Percentiles rank a stretch among this genome's conserved stretches.
Conservation (phyloP, 2,329 filamentous ascomycete genomes). For the Penicillium palitans region DNA sequence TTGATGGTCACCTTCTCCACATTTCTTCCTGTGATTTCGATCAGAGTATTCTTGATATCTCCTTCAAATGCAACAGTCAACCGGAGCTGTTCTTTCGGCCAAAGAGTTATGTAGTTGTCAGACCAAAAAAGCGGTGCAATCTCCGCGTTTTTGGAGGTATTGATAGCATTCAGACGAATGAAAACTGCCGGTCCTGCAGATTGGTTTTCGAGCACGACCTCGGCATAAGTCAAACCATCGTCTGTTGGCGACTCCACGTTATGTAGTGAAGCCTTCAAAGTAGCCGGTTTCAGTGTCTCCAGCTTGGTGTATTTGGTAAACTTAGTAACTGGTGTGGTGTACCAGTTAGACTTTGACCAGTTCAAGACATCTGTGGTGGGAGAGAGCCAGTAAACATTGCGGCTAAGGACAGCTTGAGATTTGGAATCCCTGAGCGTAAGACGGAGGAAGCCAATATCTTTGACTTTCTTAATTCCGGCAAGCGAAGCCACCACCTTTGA, state of each 20-base stretch:
- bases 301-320: constrained; percentile 54
- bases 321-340: constrained; percentile 56
- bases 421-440: constrained; percentile 46
- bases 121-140: constrained; percentile 58
- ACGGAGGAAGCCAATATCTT: constrained; percentile 53
- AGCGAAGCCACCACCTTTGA: constrained; percentile 42
- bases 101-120: constrained; percentile 65
- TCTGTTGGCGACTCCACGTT: background rate
- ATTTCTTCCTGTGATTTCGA: constrained; percentile 30
- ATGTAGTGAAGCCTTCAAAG: constrained; percentile 36
- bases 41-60: constrained; percentile 5
- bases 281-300: constrained; percentile 40
- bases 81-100: constrained; percentile 55
- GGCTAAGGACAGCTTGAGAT: constrained; percentile 44
- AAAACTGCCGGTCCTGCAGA: constrained; percentile 59
- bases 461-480: constrained; percentile 33
- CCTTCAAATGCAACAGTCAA: constrained; percentile 36
- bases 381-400: constrained; percentile 63
- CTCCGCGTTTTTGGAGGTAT: constrained; percentile 44
- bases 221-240: constrained; percentile 18
- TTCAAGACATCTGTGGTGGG: constrained; percentile 51
- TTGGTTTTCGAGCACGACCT: constrained; percentile 54
- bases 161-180: constrained; percentile 53
- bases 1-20: constrained; percentile 14
- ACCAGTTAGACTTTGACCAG: constrained; percentile 61